Evolutionary conservation across 768 basidiomycete species (phyloP).

Genomic region (Roridomyces roridus): DNA sequence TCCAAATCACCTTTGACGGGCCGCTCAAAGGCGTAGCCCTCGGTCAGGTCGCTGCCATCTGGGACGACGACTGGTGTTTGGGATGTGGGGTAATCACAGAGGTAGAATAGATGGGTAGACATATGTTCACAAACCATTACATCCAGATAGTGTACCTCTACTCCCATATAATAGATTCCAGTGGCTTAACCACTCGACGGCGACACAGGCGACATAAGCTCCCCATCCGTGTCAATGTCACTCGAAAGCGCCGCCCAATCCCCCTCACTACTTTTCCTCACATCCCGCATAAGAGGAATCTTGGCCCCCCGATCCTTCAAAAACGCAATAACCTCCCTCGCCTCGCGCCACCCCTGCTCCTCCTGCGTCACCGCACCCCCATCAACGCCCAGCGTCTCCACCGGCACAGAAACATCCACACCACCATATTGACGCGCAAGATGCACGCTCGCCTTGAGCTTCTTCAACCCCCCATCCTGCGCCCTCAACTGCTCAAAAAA

Average conservation of each 20-base stretch:
- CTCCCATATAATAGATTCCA: no score
- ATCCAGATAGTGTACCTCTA: no score
- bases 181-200: no score
- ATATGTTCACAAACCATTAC: no score
- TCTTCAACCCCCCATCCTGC: conserved; percentile 42
- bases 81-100: conserved; percentile 75
- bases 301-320: conserved; percentile 75
- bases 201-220: conserved; percentile 14
- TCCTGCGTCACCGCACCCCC: conserved; percentile 26
- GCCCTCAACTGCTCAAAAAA: conserved; percentile 68
- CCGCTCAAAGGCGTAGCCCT: conserved; percentile 74
- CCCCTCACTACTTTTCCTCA: conserved; percentile 47
- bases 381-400: conserved; percentile 28
- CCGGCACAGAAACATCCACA: conserved; percentile 39
- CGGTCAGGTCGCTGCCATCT: conserved; percentile 83
- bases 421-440: conserved; percentile 58
- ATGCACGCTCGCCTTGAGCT: conserved; percentile 51
- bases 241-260: conserved; percentile 79
- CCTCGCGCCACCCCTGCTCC: conserved; percentile 63
- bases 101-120: conserved; percentile 2
- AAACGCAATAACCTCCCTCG: conserved; percentile 75
- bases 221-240: conserved; percentile 60
- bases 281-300: conserved; percentile 56
- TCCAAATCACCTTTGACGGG: conserved; percentile 54
- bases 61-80: conserved; percentile 78